Evolutionary conservation across 2,329 filamentous ascomycete genomes (phyloP).

Genomic region (Xylaria arbuscula): DNA sequence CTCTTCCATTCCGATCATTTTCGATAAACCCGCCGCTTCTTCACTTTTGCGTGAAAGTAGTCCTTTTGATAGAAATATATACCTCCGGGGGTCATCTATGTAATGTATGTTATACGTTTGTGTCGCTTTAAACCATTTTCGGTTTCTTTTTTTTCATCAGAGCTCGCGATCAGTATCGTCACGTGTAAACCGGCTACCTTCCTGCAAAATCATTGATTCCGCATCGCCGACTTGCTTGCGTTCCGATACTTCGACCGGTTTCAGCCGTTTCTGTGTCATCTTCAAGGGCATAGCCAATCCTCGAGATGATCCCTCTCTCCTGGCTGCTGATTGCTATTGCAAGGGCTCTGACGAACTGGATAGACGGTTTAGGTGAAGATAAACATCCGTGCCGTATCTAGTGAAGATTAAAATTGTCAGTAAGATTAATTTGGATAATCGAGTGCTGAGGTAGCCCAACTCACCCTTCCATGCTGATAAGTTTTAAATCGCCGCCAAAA

Average conservation of each 20-base stretch:
- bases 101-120: background rate
- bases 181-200: conserved; percentile 37
- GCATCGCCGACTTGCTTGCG: conserved; percentile 91
- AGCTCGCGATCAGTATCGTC: conserved; percentile 40
- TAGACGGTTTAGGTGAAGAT: conserved; percentile 95
- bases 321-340: conserved; percentile 93
- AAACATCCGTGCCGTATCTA: conserved; percentile 98
- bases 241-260: conserved; percentile 80
- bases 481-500: conserved; percentile 95
- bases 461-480: conserved; percentile 99
- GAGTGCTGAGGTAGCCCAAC: conserved; percentile 48
- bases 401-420: conserved; percentile 16
- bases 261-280: conserved; percentile 75
- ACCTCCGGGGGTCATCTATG: conserved; percentile 3
- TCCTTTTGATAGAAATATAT: background rate
- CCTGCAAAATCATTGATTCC: conserved; percentile 54
- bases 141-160: conserved; percentile 22
- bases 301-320: conserved; percentile 77
- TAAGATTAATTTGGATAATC: background rate
- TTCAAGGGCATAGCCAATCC: conserved; percentile 72
- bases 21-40: background rate
- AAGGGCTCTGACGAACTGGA: conserved; percentile 96
- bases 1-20: background rate
- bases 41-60: background rate
- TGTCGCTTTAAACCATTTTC: background rate